phyloP scores from a whole-genome alignment of 169 alveolate genomes.

The Perkinsus marinus region DNA sequence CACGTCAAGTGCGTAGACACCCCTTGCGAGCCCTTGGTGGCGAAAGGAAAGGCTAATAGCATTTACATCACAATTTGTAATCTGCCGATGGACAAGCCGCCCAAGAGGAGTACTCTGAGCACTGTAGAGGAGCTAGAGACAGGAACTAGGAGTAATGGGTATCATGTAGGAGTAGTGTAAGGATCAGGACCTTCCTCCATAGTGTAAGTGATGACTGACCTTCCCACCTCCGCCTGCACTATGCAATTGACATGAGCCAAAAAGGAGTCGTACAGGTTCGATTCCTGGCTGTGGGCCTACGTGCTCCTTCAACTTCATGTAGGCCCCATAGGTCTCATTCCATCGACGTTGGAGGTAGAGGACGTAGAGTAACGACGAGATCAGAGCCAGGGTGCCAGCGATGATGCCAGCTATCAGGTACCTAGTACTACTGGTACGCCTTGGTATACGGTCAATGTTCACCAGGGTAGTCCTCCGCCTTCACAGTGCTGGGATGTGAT shows the following conservation, averaged over 20 bases:
- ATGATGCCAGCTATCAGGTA: not conserved
- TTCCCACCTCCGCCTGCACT: not conserved
- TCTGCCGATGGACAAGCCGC: too few species aligned
- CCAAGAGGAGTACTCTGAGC: not conserved
- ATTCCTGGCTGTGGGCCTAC: not conserved
- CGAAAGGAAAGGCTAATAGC: too few species aligned
- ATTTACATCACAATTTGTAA: too few species aligned
- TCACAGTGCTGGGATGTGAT: not conserved
- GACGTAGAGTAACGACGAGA: not conserved
- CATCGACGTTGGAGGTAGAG: not conserved
- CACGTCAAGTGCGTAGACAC: too few species aligned
- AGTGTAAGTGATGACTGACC: not conserved
- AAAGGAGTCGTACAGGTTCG: not conserved
- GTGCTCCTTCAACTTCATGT: not conserved
- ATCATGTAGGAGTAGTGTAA: not conserved
- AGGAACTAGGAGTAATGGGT: not conserved
- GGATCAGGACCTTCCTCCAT: not conserved
- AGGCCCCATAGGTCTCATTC: not conserved
- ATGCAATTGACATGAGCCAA: not conserved
- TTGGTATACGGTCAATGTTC: not conserved
- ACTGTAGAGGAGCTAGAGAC: not conserved
- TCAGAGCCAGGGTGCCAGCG: not conserved
- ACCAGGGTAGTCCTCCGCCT: not conserved
- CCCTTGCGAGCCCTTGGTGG: too few species aligned
- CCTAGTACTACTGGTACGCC: too few species aligned